These are phyloP conservation scores for Penicillium sp. DNA, from an alignment of 2,329 filamentous ascomycete species.

Conservation along the genomic window DNA sequence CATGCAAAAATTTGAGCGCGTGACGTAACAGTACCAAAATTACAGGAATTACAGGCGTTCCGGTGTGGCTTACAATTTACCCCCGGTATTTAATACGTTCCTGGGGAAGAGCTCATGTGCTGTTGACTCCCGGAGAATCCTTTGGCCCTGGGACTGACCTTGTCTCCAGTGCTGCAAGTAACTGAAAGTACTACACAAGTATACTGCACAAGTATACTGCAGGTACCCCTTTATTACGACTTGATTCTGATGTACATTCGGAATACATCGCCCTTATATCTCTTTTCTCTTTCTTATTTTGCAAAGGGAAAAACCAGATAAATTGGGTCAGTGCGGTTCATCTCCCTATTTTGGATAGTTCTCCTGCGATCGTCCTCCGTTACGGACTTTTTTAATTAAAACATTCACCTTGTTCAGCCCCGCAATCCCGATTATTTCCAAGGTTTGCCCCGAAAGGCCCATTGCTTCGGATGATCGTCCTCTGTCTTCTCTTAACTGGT, in stretches of 20 bases:
- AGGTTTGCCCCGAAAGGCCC: background rate
- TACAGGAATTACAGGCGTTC: conserved; percentile 16
- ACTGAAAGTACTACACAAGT: background rate
- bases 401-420: conserved; percentile 10
- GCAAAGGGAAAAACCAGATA: background rate
- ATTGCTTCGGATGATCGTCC: conserved; percentile 19
- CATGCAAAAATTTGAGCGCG: conserved; percentile 41
- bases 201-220: background rate
- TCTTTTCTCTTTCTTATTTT: background rate
- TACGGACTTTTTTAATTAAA: background rate
- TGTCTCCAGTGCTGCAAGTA: background rate
- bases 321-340: conserved; percentile 5
- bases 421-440: conserved; percentile 9
- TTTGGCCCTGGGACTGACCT: background rate
- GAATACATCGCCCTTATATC: background rate
- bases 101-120: conserved; percentile 8
- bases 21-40: conserved; percentile 38
- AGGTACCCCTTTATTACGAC: background rate
- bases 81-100: conserved; percentile 13
- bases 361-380: background rate
- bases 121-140: conserved; percentile 6
- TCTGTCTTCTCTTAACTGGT: conserved; percentile 2
- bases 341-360: conserved; percentile 1
- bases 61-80: background rate
- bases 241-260: background rate